Base-by-base conservation (phyloP, 2,329 filamentous ascomycete genomes). In the Fusarium devonianum region DNA sequence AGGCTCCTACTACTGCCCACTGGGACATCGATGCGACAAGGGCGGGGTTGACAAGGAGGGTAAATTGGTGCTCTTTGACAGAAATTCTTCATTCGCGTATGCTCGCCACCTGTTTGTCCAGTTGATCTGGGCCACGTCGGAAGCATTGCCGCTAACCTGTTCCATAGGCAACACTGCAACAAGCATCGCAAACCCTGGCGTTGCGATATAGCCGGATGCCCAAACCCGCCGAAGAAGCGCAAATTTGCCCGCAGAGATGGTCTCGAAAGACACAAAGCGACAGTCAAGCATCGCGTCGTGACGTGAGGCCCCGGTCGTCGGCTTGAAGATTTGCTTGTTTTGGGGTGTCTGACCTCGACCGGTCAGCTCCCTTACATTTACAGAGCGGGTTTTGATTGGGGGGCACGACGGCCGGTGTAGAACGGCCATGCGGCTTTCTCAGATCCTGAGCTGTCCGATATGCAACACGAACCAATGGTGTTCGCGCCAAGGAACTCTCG, bases 111-210 rank as follows among this genome's bases (percentile, higher is more conserved):
- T 41, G 21, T 29, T 29, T 35, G 22, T 45, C 28, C 28, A 36
- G 14, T 42, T 53, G 30, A 19, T 44, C 34, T 32, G 30, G 43
- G 52, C 23, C 19, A 13, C 10, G 30, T 19, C 41, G 34, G 19
- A 38, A 16, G 18, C 26, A 35, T 49, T 49, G 39, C 13, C 36
- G 55, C 63, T 65, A 44, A 65, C 52, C 39, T 36, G 29, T 35
- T 21, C 41, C 51, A 49, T 55, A 75, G 73, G 40, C 73, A 75
- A 60, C 73, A 75, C 54, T 71, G 72, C 48, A 74, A 75, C 60
- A 75, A 75, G 35, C 73, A 75, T 50, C 66, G 70, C 18, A 75
- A 74, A 51, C 73, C 73, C 12, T 75, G 71, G 70, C 69, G 69
- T 16, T 75, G 73, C 58, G 66, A 69, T 29, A 44, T 71, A 16